Percentiles rank a stretch among this genome's conserved stretches.
Conservation (phyloP, 441 rosid genomes). For the Breynia disticha region DNA sequence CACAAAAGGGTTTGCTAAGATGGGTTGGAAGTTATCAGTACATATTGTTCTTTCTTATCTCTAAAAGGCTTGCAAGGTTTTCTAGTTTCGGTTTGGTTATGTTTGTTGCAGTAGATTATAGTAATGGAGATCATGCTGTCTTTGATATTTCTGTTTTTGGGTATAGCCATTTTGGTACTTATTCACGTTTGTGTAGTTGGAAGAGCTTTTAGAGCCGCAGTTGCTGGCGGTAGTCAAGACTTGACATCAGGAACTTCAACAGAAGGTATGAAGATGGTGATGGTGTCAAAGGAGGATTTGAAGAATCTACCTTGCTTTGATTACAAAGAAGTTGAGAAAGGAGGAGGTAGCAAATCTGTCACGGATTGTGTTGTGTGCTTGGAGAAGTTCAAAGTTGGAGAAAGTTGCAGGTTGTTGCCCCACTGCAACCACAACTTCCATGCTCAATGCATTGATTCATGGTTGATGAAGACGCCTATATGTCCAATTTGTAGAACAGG, state of each 20-base stretch:
- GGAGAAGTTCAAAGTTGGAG: constrained; percentile 43
- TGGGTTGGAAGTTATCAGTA: too few relatives aligned
- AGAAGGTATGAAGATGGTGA: constrained; percentile 6
- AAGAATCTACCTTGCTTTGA: constrained; percentile 37
- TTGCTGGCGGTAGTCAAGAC: constrained; percentile 1
- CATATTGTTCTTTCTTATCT: too few relatives aligned
- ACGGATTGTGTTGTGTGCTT: constrained; percentile 54
- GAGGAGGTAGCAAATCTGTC: constrained; percentile 13
- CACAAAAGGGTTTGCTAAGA: too few relatives aligned
- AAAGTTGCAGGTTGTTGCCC: constrained; percentile 45
- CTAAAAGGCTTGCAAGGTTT: too few relatives aligned
- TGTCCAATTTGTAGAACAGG: constrained; percentile 45
- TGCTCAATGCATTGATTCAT: constrained; percentile 39
- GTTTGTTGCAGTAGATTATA: too few relatives aligned
- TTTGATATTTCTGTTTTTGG: constrained; percentile 27
- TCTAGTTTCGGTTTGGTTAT: too few relatives aligned
- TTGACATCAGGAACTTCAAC: constrained; percentile 3
- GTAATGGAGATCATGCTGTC: constrained; percentile 28
- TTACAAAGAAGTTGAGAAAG: constrained; percentile 9
- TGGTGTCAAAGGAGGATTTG: constrained; percentile 31
- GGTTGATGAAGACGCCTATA: constrained; percentile 42
- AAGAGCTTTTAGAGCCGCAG: constrained; percentile 19
- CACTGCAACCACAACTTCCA: constrained; percentile 44
- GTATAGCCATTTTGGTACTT: constrained; percentile 27
- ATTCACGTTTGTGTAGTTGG: constrained; percentile 36